A percentile compares a stretch with the other conserved stretches of the same genome.
Evolutionary conservation across 306 rosid genomes (phyloP).

Genomic region (Dryas drummondii): DNA sequence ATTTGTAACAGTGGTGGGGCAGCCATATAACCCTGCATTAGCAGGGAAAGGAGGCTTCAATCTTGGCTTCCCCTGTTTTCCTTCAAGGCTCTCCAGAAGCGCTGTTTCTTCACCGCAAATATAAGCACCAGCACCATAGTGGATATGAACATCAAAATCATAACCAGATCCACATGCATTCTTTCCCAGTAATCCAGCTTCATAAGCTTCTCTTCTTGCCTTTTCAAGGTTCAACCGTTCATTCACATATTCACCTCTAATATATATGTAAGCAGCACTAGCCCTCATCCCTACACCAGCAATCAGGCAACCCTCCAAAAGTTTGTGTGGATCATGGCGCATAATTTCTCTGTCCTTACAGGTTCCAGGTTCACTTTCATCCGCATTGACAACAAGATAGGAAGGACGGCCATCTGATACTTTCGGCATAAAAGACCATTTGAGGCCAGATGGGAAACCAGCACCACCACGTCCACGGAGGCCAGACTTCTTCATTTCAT

Average conservation of each 20-base stretch:
- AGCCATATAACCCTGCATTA: constrained; percentile 95
- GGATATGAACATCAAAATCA: constrained; percentile 96
- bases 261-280: constrained; percentile 91
- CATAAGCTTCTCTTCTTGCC: constrained; percentile 92
- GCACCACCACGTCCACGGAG: constrained; percentile 99
- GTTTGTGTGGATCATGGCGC: constrained; percentile 96
- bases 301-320: constrained; percentile 93
- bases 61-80: constrained; percentile 98
- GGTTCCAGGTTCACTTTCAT: constrained; percentile 99
- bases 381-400: constrained; percentile 96
- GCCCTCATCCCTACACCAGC: constrained; percentile 99
- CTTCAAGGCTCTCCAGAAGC: constrained; percentile 97
- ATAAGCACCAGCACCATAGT: constrained; percentile 97
- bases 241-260: constrained; percentile 94
- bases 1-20: constrained; percentile 96
- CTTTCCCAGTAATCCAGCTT: constrained; percentile 86
- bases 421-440: constrained; percentile 99
- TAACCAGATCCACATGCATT: constrained; percentile 98
- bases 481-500: constrained; percentile 94
- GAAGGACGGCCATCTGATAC: constrained; percentile 99
- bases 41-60: constrained; percentile 99
- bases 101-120: constrained; percentile 99
- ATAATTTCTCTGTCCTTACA: constrained; percentile 97
- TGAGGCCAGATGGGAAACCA: constrained; percentile 97
- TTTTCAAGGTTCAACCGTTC: constrained; percentile 82